These are phyloP conservation scores for Neurospora sp. DNA, from an alignment of 495 filamentous ascomycete species.

Conservation along the genomic window DNA sequence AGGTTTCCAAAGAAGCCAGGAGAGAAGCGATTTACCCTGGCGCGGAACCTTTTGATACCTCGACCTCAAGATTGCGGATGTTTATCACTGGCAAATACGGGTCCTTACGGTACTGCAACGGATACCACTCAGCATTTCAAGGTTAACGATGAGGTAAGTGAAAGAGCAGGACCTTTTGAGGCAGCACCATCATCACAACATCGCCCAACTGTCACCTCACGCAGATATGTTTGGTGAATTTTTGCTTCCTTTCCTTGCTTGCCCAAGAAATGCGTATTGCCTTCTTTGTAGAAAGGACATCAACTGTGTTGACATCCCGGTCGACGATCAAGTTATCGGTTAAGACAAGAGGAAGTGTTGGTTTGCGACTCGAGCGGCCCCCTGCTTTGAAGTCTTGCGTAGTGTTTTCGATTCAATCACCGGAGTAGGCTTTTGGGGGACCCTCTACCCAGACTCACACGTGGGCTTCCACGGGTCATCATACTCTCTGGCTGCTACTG, in stretches of 20 bases:
- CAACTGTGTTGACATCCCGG: neutral
- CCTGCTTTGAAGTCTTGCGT: conserved; percentile 22
- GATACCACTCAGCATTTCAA: neutral
- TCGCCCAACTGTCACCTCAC: neutral
- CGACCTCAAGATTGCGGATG: conserved; percentile 3
- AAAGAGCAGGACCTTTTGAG: neutral
- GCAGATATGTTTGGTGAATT: neutral
- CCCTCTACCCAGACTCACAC: conserved; percentile 13
- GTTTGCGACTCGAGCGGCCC: conserved; percentile 22
- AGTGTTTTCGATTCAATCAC: conserved; percentile 22
- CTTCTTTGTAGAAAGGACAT: neutral
- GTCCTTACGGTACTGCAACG: neutral
- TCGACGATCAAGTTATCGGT: neutral
- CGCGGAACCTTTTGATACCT: conserved; percentile 6
- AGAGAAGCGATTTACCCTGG: conserved; percentile 2
- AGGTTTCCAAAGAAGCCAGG: conserved; percentile 12
- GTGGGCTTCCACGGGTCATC: conserved; percentile 8
- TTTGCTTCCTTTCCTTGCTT: neutral
- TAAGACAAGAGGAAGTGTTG: conserved; percentile 11
- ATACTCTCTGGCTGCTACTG: conserved; percentile 4
- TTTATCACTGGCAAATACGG: conserved; percentile 1
- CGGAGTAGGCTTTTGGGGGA: conserved; percentile 11
- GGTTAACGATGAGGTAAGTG: neutral
- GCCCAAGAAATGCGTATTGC: neutral
- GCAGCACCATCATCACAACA: neutral